phyloP scores from a whole-genome alignment of 345 rosid genomes.

The Eucalyptus camaldulensis region DNA sequence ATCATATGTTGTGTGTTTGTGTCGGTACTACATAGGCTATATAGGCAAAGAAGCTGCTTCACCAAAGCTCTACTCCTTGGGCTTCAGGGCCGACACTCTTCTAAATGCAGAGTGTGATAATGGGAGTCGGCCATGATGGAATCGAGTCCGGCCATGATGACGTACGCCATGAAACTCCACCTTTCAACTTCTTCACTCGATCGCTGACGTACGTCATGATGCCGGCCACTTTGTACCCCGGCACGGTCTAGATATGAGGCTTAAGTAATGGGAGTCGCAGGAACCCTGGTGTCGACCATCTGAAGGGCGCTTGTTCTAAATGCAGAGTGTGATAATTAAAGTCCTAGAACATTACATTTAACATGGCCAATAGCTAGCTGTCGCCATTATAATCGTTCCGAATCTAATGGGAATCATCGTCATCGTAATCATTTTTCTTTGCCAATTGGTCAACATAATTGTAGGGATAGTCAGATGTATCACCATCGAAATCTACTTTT shows the following conservation, averaged over 20 bases:
- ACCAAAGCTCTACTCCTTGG: not conserved
- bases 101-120: too few species aligned
- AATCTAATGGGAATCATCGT: not conserved
- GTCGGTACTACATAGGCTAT: too few species aligned
- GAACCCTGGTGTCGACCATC: not conserved
- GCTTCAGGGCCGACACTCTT: not conserved
- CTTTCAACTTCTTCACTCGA: slow-evolving; percentile 25
- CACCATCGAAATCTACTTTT: too few species aligned
- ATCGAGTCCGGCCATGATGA: too few species aligned
- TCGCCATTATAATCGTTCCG: not conserved
- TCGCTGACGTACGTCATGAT: slow-evolving; percentile 55
- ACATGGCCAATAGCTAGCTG: not conserved
- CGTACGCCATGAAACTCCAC: not conserved
- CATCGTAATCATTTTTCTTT: not conserved
- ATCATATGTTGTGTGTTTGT: accelerated
- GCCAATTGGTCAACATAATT: not conserved
- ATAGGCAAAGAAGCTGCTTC: slow-evolving; percentile 24
- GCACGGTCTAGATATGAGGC: not conserved
- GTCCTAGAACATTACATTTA: not conserved
- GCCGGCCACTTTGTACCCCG: slow-evolving; percentile 55
- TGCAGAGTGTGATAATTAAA: not conserved
- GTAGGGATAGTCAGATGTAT: not conserved
- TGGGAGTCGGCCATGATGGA: too few species aligned
- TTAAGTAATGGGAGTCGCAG: not conserved
- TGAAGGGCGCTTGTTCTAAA: not conserved